Conservation (phyloP, 106 monocot genomes). For the Gastrodia elata region DNA sequence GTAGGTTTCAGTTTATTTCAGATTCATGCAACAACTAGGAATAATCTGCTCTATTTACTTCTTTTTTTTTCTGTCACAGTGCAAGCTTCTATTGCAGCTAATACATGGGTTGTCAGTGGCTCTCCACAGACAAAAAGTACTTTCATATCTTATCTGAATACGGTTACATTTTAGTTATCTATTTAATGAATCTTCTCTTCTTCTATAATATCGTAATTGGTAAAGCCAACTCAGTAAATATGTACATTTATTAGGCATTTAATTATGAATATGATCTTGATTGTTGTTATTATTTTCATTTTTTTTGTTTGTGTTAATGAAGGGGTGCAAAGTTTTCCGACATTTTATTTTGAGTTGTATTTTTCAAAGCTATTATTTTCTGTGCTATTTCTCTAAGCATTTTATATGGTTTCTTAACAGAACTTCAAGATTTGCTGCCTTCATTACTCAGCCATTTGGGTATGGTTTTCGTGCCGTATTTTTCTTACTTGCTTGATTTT, state of each 20-base stretch:
- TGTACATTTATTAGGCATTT: not conserved
- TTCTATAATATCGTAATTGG: not conserved
- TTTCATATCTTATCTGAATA: not conserved
- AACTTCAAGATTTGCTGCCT: conserved; percentile 68
- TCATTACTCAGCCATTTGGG: conserved; percentile 70
- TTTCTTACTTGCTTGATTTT: not conserved
- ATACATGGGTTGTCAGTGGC: conserved; percentile 80
- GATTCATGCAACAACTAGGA: not conserved
- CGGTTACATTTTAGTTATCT: not conserved
- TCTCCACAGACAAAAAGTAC: conserved; percentile 76
- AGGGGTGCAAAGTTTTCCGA: not conserved
- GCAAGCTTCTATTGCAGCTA: conserved; percentile 79
- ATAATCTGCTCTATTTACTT: not conserved
- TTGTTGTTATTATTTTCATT: not conserved
- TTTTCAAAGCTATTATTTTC: not conserved
- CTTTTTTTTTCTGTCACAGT: conserved; percentile 30
- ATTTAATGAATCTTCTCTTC: not conserved
- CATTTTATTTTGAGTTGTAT: not conserved
- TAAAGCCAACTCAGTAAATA: not conserved
- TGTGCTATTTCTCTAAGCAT: not conserved
- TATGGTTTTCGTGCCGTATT: conserved; percentile 9
- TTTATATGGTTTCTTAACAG: conserved; percentile 18
- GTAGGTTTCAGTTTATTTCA: not conserved
- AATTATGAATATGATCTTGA: no score
- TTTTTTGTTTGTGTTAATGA: no score